Conservation (phyloP, 2,329 filamentous ascomycete genomes). For the Dactylellina drechsleri region DNA sequence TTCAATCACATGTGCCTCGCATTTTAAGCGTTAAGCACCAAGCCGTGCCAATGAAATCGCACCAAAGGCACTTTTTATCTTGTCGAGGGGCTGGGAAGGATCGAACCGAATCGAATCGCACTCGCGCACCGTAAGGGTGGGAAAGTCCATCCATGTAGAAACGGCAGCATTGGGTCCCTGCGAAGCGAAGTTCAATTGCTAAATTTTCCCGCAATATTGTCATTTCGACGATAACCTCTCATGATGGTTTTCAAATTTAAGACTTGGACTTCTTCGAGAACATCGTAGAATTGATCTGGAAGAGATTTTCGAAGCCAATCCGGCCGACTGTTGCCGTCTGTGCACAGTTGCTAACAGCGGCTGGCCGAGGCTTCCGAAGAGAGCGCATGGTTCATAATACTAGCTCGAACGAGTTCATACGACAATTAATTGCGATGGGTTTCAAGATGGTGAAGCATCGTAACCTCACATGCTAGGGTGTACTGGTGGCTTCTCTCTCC, state of each 20-base stretch:
- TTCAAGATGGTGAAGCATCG: conserved; percentile 22
- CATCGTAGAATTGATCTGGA: conserved; percentile 34
- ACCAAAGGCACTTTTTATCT: conserved; percentile 2
- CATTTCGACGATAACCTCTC: too few relatives aligned
- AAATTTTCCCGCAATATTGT: too few relatives aligned
- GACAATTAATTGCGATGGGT: background rate
- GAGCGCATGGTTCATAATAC: too few relatives aligned
- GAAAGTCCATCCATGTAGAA: conserved; percentile 22
- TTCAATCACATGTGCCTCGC: conserved; percentile 28
- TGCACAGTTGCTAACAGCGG: too few relatives aligned
- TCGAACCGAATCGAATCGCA: conserved; percentile 8
- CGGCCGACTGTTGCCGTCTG: background rate
- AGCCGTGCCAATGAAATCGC: conserved; percentile 17
- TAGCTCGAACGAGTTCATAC: too few relatives aligned
- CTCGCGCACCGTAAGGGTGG: conserved; percentile 21
- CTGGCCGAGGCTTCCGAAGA: background rate
- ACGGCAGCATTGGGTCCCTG: conserved; percentile 1
- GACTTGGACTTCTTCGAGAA: conserved; percentile 40
- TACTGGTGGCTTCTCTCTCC: background rate
- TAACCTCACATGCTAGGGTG: background rate
- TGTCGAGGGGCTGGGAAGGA: conserved; percentile 7
- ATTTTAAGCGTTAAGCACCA: conserved; percentile 15
- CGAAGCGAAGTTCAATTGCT: background rate
- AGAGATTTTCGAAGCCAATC: conserved; percentile 1
- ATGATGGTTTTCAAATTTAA: background rate